Base-by-base conservation (phyloP, 768 basidiomycete genomes). In the Lanmaoa rubissima region DNA sequence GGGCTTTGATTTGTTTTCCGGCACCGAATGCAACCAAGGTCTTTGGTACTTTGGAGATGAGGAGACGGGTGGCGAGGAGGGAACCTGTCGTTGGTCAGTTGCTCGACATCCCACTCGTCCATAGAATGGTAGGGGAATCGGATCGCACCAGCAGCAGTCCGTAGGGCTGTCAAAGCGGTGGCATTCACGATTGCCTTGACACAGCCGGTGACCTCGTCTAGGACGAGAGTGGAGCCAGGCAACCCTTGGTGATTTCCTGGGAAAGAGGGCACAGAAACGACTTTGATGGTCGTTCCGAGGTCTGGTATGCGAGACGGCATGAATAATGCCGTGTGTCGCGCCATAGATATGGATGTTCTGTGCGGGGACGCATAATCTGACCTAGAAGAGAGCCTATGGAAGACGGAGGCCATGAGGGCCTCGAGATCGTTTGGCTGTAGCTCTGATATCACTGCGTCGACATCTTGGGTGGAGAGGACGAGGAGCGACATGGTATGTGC, bases 121-220 rank as follows among this genome's bases (percentile, higher is more conserved):
- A 4, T 50, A 7, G 12, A 24, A 38, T 41, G n/a, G 4, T 14
- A 13, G 17, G 3, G 17, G 16, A 32, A 48, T 38, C 2, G 1
- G 17, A 51, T 53, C 73, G 55, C 57, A 87, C 92, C 89, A 59
- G 89, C 89, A 49, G 92, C 92, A 54, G 89, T 96, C 42, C 94
- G 73, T 32, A 93, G 71, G 6, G 92, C 88, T 2, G 94, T 95
- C 63, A 95, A 73, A 39, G 77, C 78, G 31, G 86, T 75, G 1
- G 93, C 88, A 65, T 95, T 95, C 19, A 96, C 72, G 35, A 95
- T 73, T 0, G 88, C 92, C 59, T 80, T 86, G n/a, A 86, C 79
- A 0, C 74, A 73, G 1, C 93, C 93, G 0, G 82, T 85, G 2
- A 57, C 62, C 59, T 92, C 88, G 65, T 94, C 85, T 11, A 96